Evolutionary conservation across 1,139 yeast genomes (phyloP).

Genomic region (Lizanozyma gosingica): DNA sequence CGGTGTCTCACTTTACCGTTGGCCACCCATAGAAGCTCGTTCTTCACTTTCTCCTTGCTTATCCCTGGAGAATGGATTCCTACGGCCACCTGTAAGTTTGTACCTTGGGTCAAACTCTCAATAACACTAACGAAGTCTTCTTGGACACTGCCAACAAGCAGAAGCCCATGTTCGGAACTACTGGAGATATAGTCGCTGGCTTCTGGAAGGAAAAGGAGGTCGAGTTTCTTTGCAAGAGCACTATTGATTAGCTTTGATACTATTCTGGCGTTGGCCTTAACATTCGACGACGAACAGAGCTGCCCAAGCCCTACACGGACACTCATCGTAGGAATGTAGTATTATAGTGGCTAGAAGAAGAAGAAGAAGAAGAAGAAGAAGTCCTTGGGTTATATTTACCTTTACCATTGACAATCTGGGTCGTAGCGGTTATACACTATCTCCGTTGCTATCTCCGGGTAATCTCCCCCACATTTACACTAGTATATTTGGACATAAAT

Average conservation of each 20-base stretch:
- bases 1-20: slow-evolving; percentile 55
- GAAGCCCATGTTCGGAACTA: slow-evolving; percentile 55
- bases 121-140: slow-evolving; percentile 27
- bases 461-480: no score
- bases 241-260: slow-evolving; percentile 51
- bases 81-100: slow-evolving; percentile 31
- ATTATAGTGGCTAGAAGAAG: neutral
- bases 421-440: no score
- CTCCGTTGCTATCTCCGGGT: no score
- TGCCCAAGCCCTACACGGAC: slow-evolving; percentile 41
- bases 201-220: slow-evolving; percentile 79
- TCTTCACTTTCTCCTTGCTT: slow-evolving; percentile 42
- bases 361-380: neutral
- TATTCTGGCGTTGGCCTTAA: slow-evolving; percentile 47
- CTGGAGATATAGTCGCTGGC: slow-evolving; percentile 83
- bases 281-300: slow-evolving; percentile 62
- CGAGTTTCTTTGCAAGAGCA: slow-evolving; percentile 53
- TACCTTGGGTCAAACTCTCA: slow-evolving; percentile 78
- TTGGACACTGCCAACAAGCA: slow-evolving; percentile 44
- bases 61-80: slow-evolving; percentile 14
- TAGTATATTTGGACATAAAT: no score
- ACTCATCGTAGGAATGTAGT: neutral
- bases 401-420: no score
- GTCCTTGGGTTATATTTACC: no score
- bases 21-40: slow-evolving; percentile 65